These are phyloP conservation scores for Carex sylvatica DNA, from an alignment of 202 grass and related monocot species.

Conservation along the genomic window DNA sequence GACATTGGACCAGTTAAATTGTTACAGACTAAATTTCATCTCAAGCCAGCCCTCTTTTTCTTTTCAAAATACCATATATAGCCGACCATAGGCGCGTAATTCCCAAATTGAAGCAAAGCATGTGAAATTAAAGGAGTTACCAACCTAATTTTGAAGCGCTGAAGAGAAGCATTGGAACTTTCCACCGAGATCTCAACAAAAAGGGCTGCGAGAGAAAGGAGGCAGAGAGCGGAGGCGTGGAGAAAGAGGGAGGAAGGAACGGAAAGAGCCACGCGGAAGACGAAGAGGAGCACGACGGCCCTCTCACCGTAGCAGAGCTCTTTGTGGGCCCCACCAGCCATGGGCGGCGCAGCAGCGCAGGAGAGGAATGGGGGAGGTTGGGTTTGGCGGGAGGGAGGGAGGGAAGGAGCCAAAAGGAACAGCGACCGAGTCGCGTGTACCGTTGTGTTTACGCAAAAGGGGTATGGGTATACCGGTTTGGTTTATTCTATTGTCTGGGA, in stretches of 20 bases:
- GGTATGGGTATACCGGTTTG: not conserved
- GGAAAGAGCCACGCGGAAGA: slow-evolving; percentile 54
- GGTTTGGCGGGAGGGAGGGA: not conserved
- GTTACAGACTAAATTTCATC: not conserved
- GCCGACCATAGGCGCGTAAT: not conserved
- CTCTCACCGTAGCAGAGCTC: slow-evolving; percentile 66
- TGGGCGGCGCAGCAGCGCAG: not conserved
- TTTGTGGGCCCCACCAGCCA: slow-evolving; percentile 23
- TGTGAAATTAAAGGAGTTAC: not conserved
- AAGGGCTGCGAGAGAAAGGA: slow-evolving; percentile 48
- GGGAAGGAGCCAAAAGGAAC: not conserved
- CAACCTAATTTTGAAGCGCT: slow-evolving; percentile 69
- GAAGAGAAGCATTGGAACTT: slow-evolving; percentile 19
- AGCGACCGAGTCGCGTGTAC: not conserved
- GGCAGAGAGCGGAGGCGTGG: slow-evolving; percentile 36
- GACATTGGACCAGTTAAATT: not conserved
- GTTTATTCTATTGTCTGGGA: too few species aligned
- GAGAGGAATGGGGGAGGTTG: not conserved
- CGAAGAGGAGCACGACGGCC: slow-evolving; percentile 77
- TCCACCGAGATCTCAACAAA: slow-evolving; percentile 68
- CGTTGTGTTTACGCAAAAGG: not conserved
- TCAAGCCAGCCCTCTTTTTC: not conserved
- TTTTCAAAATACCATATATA: not conserved
- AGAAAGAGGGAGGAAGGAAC: slow-evolving; percentile 44
- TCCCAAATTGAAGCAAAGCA: not conserved